Conservation (phyloP, 2,329 filamentous ascomycete genomes). For the Penicillium sp. region DNA sequence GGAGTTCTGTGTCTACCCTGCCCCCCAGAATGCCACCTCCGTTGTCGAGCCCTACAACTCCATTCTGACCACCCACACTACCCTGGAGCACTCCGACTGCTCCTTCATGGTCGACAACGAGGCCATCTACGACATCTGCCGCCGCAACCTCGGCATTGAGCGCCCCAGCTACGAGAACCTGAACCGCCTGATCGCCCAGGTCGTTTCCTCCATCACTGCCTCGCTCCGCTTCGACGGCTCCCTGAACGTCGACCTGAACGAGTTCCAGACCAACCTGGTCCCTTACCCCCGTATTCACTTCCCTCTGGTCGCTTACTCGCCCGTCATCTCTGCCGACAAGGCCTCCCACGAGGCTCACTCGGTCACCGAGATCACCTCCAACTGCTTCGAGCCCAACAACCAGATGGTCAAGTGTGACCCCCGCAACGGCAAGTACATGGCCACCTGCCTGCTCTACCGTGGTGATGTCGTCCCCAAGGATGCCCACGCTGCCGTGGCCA, state of each 20-base stretch:
- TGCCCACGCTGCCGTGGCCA: slow-evolving; percentile 86
- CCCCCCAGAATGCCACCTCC: slow-evolving; percentile 93
- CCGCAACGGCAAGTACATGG: slow-evolving; percentile 99
- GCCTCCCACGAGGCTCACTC: slow-evolving; percentile 97
- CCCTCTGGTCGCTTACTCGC: slow-evolving; percentile 94
- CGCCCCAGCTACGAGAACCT: slow-evolving; percentile 98
- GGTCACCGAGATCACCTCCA: slow-evolving; percentile 97
- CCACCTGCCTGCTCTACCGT: slow-evolving; percentile 95
- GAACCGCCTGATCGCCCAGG: slow-evolving; percentile 97
- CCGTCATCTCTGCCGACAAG: slow-evolving; percentile 92
- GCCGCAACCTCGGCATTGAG: slow-evolving; percentile 94
- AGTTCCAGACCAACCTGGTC: slow-evolving; percentile 99
- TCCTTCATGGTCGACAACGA: slow-evolving; percentile 99
- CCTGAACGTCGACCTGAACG: slow-evolving; percentile 98
- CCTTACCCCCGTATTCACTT: slow-evolving; percentile 99
- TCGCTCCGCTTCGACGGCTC: slow-evolving; percentile 98
- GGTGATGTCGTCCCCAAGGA: slow-evolving; percentile 98
- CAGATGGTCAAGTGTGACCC: slow-evolving; percentile 99
- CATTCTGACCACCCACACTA: slow-evolving; percentile 97
- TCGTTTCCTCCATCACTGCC: slow-evolving; percentile 97
- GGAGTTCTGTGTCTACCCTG: slow-evolving; percentile 98
- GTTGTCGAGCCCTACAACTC: slow-evolving; percentile 99
- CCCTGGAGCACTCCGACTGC: slow-evolving; percentile 98
- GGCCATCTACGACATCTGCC: slow-evolving; percentile 99
- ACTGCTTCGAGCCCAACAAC: slow-evolving; percentile 99